Conservation (phyloP, 495 filamentous ascomycete genomes). For the Parachaetomium inaequale region DNA sequence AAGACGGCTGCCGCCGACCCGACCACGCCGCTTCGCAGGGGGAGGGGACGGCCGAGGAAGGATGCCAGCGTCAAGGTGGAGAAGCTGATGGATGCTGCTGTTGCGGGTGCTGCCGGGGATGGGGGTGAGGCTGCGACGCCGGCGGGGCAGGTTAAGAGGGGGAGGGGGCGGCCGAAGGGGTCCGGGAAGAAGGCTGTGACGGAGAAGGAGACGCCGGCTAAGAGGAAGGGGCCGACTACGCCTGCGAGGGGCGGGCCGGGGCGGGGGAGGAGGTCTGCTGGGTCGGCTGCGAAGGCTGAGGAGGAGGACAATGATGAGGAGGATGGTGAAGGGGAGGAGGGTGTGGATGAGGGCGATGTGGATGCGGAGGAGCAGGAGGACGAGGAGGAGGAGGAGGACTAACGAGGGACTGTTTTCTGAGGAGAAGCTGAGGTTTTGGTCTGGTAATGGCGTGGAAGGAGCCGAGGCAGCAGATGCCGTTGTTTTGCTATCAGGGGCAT, state of each 20-base stretch:
- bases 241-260: conserved; percentile 10
- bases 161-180: too few relatives aligned
- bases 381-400: neutral
- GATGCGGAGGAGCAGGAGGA: neutral
- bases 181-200: neutral
- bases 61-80: neutral
- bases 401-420: too few relatives aligned
- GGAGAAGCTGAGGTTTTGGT: neutral
- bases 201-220: neutral
- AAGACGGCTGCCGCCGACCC: neutral
- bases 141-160: too few relatives aligned
- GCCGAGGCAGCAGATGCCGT: too few relatives aligned
- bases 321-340: neutral
- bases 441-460: neutral
- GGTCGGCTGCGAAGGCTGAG: neutral
- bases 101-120: neutral
- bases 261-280: neutral
- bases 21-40: neutral
- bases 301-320: conserved; percentile 5
- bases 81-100: neutral
- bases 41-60: conserved; percentile 7
- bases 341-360: neutral
- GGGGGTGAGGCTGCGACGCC: neutral
- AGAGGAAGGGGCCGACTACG: neutral
- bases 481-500: too few relatives aligned